Evolutionary conservation across 106 monocot genomes (phyloP).

Genomic region (Platanthera guangdongensis): DNA sequence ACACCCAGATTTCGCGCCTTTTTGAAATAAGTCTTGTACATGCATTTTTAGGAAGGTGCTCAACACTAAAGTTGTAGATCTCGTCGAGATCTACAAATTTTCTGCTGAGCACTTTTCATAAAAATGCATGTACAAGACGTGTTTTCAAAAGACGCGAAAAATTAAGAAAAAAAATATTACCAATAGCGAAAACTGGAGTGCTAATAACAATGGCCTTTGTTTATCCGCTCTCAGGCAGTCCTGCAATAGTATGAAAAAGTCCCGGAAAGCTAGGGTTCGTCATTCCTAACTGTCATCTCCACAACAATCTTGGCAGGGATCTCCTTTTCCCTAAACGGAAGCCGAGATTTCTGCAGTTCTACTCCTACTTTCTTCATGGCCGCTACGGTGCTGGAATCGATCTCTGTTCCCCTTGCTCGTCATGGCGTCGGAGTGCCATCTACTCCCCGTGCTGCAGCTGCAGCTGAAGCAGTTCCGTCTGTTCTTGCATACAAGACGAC

Average conservation of each 20-base stretch:
- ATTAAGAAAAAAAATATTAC: too few relatives aligned
- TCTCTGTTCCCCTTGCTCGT: constrained; percentile 10
- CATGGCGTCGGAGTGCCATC: not conserved
- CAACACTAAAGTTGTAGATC: too few relatives aligned
- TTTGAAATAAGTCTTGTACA: too few relatives aligned
- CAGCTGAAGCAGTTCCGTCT: not conserved
- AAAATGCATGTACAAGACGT: too few relatives aligned
- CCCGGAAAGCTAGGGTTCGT: not conserved
- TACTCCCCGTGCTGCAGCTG: not conserved
- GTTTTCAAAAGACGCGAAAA: too few relatives aligned
- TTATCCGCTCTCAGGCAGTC: not conserved
- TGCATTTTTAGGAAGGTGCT: too few relatives aligned
- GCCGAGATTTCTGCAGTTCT: not conserved
- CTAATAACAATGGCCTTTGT: too few relatives aligned
- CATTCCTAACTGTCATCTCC: not conserved
- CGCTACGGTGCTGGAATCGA: constrained; percentile 14
- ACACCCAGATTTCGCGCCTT: too few relatives aligned
- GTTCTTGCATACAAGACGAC: not conserved
- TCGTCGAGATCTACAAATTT: too few relatives aligned
- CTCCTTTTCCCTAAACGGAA: not conserved
- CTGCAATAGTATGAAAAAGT: not conserved
- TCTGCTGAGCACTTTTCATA: too few relatives aligned
- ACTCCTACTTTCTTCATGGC: constrained; percentile 8
- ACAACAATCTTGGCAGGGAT: not conserved
- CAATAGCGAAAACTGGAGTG: too few relatives aligned